Evolutionary conservation across 495 filamentous ascomycete species (phyloP), one percentile per base, ranked within the genome.

Genomic region (Sordaria brevicollis): DNA sequence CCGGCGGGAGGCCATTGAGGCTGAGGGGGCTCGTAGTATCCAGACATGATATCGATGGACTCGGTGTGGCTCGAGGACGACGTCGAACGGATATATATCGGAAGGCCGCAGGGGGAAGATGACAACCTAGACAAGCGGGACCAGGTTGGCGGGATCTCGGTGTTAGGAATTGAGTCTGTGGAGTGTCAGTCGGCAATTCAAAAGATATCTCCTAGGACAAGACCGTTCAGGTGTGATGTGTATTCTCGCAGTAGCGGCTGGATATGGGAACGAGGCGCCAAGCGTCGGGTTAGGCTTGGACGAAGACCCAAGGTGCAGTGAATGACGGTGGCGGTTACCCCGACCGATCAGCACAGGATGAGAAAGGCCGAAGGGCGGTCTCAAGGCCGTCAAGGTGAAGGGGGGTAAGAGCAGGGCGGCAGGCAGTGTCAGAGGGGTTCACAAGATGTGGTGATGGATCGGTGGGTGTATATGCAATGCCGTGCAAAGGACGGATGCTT

Each of bases 21-120:
- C 78, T 90, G 87, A 78, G 91, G 89, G 73, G 93, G 87, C 81
- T 96, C 93, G 86, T 97, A 97, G 83, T 94, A 97, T 76, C 69
- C 70, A 70, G 92, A 90, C 92, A 95, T 95, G 77, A 74, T 84
- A 74, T 74, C 49, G 43, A 72, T 29, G 41, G 75, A 68, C 66
- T 73, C 71, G 72, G 68, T 69, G 73, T 68, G 68, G 72, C 67
- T 31, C 39, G 38, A 35, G 25, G 67, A 65, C 29, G 67, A 68
- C 38, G 39, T 25, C 36, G 33, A 72, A 71, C 71, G 73, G 69
- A 57, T 70, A 71, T 73, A 75, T 76, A 75, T 74, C 74, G 76
- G 80, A 76, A 72, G 69, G 78, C 76, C 72, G 80, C 76, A 77
- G 79, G 25, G 37, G 33, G 62, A 41, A 37, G 67, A 29, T 65